Conservation (phyloP, 192 early-diverging fungal genomes). For the Coemansia sp. region DNA sequence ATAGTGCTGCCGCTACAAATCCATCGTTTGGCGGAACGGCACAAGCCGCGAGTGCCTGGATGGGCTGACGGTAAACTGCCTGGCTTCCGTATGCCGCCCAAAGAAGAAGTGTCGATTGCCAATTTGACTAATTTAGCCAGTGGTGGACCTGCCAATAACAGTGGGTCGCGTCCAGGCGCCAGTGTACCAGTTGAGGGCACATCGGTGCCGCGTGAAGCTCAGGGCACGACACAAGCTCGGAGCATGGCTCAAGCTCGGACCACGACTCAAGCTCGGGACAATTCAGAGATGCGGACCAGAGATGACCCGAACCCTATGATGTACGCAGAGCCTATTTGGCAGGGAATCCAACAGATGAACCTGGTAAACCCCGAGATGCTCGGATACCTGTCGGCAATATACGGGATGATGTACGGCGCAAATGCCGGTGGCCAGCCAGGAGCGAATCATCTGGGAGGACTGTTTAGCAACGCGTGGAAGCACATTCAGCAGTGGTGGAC, state of each 20-base stretch:
- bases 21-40: constrained; percentile 21
- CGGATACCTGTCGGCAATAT: constrained; percentile 34
- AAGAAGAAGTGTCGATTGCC: constrained; percentile 9
- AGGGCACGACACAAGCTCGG: not conserved
- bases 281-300: not conserved
- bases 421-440: constrained; percentile 3
- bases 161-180: not conserved
- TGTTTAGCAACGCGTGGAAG: constrained; percentile 24
- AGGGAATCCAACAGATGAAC: constrained; percentile 38
- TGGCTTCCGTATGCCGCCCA: constrained; percentile 27
- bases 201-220: constrained; percentile 2
- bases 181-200: not conserved
- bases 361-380: constrained; percentile 37
- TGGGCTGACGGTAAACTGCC: constrained; percentile 48
- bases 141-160: not conserved
- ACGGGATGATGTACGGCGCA: constrained; percentile 29
- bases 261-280: not conserved
- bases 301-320: constrained; percentile 45
- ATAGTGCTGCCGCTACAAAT: constrained; percentile 42
- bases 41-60: constrained; percentile 47
- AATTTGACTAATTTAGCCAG: not conserved
- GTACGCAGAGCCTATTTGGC: constrained; percentile 26
- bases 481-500: constrained; percentile 37
- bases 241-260: not conserved
- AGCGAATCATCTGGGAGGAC: constrained; percentile 6